Evolutionary conservation across 1,284 basidiomycete species (phyloP).

Genomic region (Cryptococcus deneoformans): DNA sequence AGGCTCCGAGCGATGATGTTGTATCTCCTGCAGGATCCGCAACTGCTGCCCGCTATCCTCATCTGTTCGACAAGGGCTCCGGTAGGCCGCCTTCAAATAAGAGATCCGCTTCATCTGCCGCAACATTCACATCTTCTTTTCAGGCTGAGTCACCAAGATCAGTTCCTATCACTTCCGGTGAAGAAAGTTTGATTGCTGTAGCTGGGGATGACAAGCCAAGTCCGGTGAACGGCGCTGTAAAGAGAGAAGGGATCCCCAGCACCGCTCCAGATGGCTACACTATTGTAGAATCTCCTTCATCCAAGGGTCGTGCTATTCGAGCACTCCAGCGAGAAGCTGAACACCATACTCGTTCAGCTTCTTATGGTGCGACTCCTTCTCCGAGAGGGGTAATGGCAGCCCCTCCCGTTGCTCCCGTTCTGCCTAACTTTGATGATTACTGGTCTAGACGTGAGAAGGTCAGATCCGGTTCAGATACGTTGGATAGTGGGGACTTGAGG

Average conservation of each 20-base stretch:
- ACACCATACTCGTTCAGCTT: background rate
- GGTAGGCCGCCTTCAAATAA: background rate
- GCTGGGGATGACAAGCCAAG: background rate
- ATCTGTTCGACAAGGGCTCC: background rate
- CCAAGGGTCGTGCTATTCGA: conserved; percentile 24
- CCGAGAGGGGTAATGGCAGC: background rate
- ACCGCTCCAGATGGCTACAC: background rate
- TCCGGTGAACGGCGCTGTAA: background rate
- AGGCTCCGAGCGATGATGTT: background rate
- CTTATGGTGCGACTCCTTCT: background rate
- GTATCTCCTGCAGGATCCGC: background rate
- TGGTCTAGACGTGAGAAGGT: conserved; percentile 4
- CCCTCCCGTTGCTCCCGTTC: conserved; percentile 44
- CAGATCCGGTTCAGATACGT: background rate
- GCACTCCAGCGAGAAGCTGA: conserved; percentile 18
- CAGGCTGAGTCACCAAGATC: too few relatives aligned
- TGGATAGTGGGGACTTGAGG: background rate
- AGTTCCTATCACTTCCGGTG: background rate
- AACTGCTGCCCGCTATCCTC: background rate
- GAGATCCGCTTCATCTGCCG: background rate
- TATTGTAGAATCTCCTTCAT: conserved; percentile 31
- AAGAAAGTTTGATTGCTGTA: background rate
- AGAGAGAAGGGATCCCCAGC: background rate
- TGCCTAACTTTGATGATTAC: conserved; percentile 46
- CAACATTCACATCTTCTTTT: background rate